Conservation (phyloP, 1,139 yeast genomes). For the Pichia sp. region DNA sequence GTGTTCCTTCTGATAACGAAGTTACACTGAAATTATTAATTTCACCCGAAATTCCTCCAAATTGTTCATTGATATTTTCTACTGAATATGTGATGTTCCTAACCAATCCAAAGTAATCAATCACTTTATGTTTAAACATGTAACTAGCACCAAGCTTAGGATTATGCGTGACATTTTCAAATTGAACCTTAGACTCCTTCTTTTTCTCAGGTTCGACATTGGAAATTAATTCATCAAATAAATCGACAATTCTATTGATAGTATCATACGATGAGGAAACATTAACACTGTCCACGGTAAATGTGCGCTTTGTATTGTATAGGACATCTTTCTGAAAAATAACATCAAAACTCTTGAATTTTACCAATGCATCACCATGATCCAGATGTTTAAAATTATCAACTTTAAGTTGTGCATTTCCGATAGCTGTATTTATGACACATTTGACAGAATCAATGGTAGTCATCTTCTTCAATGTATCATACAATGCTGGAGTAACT, state of each 20-base stretch:
- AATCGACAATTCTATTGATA: not conserved
- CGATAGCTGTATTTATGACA: not conserved
- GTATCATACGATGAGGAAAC: not conserved
- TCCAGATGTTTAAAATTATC: not conserved
- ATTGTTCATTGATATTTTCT: conserved; percentile 34
- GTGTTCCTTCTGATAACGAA: conserved; percentile 14
- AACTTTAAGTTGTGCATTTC: not conserved
- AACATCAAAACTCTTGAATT: conserved; percentile 10
- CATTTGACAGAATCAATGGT: conserved; percentile 2
- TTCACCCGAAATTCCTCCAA: conserved; percentile 44
- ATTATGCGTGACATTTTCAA: conserved; percentile 17
- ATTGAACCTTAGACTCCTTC: conserved; percentile 10
- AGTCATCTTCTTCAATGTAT: not conserved
- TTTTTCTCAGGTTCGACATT: not conserved
- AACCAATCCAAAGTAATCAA: conserved; percentile 18
- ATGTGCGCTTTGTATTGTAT: not conserved
- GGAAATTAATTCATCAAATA: not conserved
- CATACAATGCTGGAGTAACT: conserved; percentile 6
- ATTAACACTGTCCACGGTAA: conserved; percentile 1
- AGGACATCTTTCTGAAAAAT: conserved; percentile 8
- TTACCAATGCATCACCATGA: conserved; percentile 2
- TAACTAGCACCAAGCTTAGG: conserved; percentile 27
- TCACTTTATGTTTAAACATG: conserved; percentile 19
- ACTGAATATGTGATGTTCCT: conserved; percentile 32
- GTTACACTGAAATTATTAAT: conserved; percentile 26